Evolutionary conservation across 2,329 filamentous ascomycete genomes (phyloP).

Genomic region (Neonectria sp.): DNA sequence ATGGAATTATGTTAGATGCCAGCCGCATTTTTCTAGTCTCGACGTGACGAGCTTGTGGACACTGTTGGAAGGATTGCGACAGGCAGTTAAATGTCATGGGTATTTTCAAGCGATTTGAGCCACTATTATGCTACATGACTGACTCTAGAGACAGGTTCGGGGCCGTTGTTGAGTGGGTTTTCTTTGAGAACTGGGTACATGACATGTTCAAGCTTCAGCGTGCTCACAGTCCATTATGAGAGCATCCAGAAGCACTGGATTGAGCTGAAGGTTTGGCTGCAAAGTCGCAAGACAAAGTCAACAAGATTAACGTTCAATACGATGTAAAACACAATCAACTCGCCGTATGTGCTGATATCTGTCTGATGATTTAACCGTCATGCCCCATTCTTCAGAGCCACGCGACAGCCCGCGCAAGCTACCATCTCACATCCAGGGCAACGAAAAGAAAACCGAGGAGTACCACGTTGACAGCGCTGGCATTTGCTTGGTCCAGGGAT

Average conservation of each 20-base stretch:
- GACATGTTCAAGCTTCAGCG: neutral
- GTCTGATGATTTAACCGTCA: too few species aligned
- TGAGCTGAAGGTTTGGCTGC: too few species aligned
- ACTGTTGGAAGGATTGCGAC: constrained; percentile 18
- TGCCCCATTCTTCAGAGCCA: too few species aligned
- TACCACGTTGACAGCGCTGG: too few species aligned
- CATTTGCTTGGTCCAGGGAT: too few species aligned
- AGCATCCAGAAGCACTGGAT: neutral
- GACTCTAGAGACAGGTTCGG: neutral
- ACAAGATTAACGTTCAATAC: too few species aligned
- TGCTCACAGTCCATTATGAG: neutral
- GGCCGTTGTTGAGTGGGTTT: neutral
- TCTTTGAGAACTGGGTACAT: neutral
- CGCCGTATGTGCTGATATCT: too few species aligned
- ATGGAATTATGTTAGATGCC: constrained; percentile 25
- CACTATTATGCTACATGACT: neutral
- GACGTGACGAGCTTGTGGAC: neutral
- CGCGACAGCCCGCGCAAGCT: too few species aligned
- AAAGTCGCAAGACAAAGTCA: too few species aligned
- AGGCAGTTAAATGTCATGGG: constrained; percentile 32
- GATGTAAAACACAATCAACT: too few species aligned
- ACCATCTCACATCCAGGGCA: too few species aligned
- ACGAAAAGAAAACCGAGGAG: too few species aligned
- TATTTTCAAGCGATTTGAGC: neutral
- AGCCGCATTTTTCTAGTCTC: constrained; percentile 25